phyloP scores from a whole-genome alignment of 2,329 filamentous ascomycete species.

The Stachybotrys echinatus region DNA sequence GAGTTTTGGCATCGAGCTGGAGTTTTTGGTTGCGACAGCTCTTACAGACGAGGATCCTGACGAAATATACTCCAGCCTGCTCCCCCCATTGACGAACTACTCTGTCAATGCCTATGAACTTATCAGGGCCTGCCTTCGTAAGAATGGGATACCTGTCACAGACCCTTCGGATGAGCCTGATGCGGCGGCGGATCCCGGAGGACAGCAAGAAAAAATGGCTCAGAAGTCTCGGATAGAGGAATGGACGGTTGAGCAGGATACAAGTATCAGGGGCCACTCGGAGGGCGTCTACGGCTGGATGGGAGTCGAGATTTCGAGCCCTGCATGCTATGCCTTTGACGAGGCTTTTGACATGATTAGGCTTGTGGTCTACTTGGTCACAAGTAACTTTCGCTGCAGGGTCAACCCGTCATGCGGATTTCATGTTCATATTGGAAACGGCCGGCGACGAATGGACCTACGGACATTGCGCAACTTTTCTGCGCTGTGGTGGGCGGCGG shows the following conservation, averaged over 20 bases:
- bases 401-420: conserved; percentile 27
- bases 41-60: neutral
- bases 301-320: conserved; percentile 25
- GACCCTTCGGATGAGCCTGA: no score
- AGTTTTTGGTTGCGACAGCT: neutral
- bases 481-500: conserved; percentile 28
- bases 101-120: neutral
- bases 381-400: conserved; percentile 20
- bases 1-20: neutral
- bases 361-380: conserved; percentile 25
- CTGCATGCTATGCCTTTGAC: conserved; percentile 23
- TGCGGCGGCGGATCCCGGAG: no score
- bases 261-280: neutral
- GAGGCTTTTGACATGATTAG: conserved; percentile 20
- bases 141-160: neutral
- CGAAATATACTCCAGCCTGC: neutral
- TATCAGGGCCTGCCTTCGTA: neutral
- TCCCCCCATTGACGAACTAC: neutral
- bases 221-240: neutral
- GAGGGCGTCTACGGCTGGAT: conserved; percentile 10
- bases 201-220: no score
- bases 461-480: conserved; percentile 21
- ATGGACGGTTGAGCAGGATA: neutral
- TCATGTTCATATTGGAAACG: conserved; percentile 32
- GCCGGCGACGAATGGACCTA: conserved; percentile 20